Base-by-base conservation (phyloP, 2,329 filamentous ascomycete species). In the Hypoxylon sp. region DNA sequence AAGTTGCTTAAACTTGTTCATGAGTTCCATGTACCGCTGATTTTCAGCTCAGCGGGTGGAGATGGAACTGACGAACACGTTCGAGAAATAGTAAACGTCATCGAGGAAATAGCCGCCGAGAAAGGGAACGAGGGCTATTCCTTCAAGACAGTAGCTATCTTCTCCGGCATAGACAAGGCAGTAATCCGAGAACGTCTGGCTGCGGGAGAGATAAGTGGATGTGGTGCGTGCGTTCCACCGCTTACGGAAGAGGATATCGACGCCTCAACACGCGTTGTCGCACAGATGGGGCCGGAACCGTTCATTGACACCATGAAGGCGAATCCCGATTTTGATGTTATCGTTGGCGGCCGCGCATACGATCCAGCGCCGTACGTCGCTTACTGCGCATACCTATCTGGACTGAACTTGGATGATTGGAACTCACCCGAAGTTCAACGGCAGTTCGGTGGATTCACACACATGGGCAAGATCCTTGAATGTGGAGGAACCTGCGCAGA, bases 381-480 rank as follows among this genome's bases (percentile, higher is more conserved):
- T 0, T 83, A 80, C 62, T 80, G 75, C 25, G 69, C 81, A 0
- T 78, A 76, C 51, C 46, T 73, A 0, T 51, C 76, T 2, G 64
- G 70, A n/a, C 10, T 70, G 11, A 46, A 66, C 8, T 25, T 68
- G 11, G 57, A 70, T 6, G 51, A 70, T 30, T 61, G 53, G 42
- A 50, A 20, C 10, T 64, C 42, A 8, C 61, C 71, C 5, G 60
- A 61, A 25, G 53, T 67, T 20, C 54, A 65, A 55, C 54, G 62
- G 17, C 59, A 73, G 33, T 61, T 74, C 6, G 84, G 83, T 0
- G 79, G 79, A 0, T 81, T 82, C 35, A 78, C 78, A 6, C 85
- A 88, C 70, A 86, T 88, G 84, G 86, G 86, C 7, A 87, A 89
- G 77, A 84, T 88, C 8, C 79, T 88, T 76, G 86, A 88, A 69